Evolutionary conservation across 257 asterid genomes (phyloP).

Genomic region (Ophiorrhiza pumila): DNA sequence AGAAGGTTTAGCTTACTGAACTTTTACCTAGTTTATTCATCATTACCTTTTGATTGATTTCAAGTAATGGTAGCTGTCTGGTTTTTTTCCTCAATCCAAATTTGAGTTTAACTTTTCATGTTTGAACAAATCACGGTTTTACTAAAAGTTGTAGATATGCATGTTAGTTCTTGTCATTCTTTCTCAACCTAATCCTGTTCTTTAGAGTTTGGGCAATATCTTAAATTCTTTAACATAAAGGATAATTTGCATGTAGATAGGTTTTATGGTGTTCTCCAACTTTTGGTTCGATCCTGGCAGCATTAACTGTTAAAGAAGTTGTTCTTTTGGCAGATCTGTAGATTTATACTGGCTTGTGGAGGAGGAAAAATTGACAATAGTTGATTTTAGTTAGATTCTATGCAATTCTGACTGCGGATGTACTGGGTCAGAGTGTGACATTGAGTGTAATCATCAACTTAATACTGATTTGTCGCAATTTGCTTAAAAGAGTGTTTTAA

Average conservation of each 20-base stretch:
- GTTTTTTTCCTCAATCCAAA: too few relatives aligned
- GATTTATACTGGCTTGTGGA: not conserved
- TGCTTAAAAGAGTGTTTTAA: not conserved
- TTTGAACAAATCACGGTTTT: not conserved
- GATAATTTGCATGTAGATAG: not conserved
- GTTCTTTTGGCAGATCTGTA: not conserved
- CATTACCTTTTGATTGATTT: not conserved
- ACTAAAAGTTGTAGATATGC: not conserved
- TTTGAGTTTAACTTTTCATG: not conserved
- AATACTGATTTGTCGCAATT: not conserved
- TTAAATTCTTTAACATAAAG: not conserved
- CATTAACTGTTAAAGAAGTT: not conserved
- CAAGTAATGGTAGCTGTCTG: not conserved
- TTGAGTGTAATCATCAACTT: too few relatives aligned
- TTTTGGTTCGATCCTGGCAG: not conserved
- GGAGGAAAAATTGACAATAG: not conserved
- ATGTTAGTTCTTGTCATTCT: not conserved
- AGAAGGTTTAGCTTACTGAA: conserved; percentile 55
- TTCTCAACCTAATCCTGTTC: not conserved
- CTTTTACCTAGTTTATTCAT: not conserved
- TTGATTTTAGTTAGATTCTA: not conserved
- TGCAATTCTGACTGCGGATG: not conserved
- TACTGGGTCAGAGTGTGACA: not conserved
- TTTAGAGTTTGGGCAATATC: not conserved
- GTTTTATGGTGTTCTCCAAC: not conserved